A percentile compares a stretch with the other conserved stretches of the same genome.
Evolutionary conservation across 2,329 filamentous ascomycete species (phyloP).

Genomic region (Fusarium tanahbumbuense): DNA sequence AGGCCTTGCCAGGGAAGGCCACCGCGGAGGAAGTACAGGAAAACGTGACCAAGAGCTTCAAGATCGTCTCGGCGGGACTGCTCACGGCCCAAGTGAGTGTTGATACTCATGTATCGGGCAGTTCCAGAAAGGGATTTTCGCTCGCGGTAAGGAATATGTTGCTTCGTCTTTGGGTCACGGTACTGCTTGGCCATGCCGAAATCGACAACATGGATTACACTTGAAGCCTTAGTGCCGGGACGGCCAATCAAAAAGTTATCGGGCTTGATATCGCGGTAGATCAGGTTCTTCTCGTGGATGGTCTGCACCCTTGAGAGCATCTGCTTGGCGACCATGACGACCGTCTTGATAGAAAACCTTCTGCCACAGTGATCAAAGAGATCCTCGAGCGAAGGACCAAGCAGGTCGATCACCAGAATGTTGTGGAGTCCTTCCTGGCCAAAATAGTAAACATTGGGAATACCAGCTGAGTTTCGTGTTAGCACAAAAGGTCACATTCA

Average conservation of each 20-base stretch:
- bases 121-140: conserved; percentile 97
- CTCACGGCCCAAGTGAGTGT: conserved; percentile 95
- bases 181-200: conserved; percentile 99
- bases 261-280: conserved; percentile 99
- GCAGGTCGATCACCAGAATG: conserved; percentile 96
- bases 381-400: conserved; percentile 94
- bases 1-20: conserved; percentile 78
- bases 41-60: conserved; percentile 83
- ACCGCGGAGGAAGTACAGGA: conserved; percentile 80
- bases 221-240: conserved; percentile 91
- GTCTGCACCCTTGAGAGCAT: conserved; percentile 94
- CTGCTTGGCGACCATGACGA: conserved; percentile 99
- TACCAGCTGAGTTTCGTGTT: conserved; percentile 75
- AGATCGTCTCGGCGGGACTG: conserved; percentile 96
- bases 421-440: conserved; percentile 98
- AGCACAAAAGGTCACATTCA: conserved; percentile 50
- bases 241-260: conserved; percentile 99
- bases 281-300: conserved; percentile 99
- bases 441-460: conserved; percentile 99
- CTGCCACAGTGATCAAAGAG: conserved; percentile 97
- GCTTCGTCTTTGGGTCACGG: conserved; percentile 97
- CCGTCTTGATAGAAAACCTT: conserved; percentile 95
- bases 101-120: conserved; percentile 99
- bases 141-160: conserved; percentile 97
- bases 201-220: conserved; percentile 98